phyloP scores from a whole-genome alignment of 345 rosid species.

The Odontarrhena argentea region DNA sequence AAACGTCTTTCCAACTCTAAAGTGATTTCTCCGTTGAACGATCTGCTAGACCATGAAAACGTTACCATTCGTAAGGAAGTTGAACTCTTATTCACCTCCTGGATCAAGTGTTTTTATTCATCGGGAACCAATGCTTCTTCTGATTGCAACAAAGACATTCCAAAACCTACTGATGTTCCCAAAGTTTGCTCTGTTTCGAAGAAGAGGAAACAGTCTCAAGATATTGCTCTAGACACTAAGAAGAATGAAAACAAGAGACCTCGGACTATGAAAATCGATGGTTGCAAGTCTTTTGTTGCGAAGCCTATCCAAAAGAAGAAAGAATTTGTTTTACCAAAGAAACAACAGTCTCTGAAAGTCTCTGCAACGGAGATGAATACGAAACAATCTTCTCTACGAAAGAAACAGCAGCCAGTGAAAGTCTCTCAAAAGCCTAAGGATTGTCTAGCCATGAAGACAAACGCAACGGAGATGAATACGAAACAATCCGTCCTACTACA shows the following conservation, averaged over 20 bases:
- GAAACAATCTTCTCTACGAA: no score
- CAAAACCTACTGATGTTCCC: not conserved
- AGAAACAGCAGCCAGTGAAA: not conserved
- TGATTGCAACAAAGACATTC: not conserved
- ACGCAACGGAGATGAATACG: not conserved
- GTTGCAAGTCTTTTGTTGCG: not conserved
- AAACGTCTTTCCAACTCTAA: not conserved
- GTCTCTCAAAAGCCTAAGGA: not conserved
- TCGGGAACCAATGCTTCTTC: not conserved
- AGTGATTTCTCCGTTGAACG: not conserved
- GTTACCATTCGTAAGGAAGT: not conserved
- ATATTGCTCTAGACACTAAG: not conserved
- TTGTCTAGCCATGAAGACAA: not conserved
- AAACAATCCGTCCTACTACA: no score
- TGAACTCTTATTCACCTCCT: not conserved
- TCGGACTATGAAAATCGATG: not conserved
- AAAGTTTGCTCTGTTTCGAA: not conserved
- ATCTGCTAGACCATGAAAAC: not conserved
- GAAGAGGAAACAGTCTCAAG: not conserved
- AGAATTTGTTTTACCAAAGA: not conserved
- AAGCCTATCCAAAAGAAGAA: not conserved
- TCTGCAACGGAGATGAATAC: no score
- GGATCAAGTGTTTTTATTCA: not conserved
- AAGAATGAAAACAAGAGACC: not conserved
- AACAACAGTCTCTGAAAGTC: not conserved